phyloP scores from a whole-genome alignment of 225 moss, liverwort and hornwort species.

The Lunularia cruciata region DNA sequence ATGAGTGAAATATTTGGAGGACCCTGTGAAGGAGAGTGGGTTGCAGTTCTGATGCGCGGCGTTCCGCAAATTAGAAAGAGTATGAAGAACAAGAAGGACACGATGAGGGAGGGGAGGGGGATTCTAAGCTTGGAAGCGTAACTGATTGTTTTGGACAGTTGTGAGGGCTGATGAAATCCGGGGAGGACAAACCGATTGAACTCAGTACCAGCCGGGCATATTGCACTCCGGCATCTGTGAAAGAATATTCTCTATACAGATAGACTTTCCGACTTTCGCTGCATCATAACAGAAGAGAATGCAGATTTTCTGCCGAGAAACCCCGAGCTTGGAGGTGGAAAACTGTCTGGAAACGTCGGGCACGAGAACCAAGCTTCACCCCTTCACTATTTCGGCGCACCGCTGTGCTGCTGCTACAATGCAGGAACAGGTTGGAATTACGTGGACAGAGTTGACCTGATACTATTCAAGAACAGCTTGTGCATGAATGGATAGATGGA shows the following conservation, averaged over 20 bases:
- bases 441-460: too few species aligned
- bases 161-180: too few species aligned
- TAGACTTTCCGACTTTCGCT: background rate
- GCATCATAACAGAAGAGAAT: background rate
- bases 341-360: too few species aligned
- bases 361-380: too few species aligned
- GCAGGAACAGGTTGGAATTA: too few species aligned
- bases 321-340: too few species aligned
- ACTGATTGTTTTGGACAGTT: slow-evolving; percentile 4
- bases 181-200: background rate
- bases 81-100: background rate
- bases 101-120: background rate
- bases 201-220: background rate
- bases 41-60: background rate
- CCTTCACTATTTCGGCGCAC: too few species aligned
- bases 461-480: too few species aligned
- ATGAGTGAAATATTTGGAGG: background rate
- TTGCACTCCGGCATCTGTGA: background rate
- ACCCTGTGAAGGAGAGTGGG: background rate
- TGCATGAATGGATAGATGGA: too few species aligned
- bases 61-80: background rate
- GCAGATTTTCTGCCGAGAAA: background rate
- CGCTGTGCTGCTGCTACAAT: too few species aligned
- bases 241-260: background rate
- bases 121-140: background rate